Percentiles rank a stretch among this genome's conserved stretches.
Conservation (phyloP, 2,329 filamentous ascomycete species). For the Shiraia sp. region DNA sequence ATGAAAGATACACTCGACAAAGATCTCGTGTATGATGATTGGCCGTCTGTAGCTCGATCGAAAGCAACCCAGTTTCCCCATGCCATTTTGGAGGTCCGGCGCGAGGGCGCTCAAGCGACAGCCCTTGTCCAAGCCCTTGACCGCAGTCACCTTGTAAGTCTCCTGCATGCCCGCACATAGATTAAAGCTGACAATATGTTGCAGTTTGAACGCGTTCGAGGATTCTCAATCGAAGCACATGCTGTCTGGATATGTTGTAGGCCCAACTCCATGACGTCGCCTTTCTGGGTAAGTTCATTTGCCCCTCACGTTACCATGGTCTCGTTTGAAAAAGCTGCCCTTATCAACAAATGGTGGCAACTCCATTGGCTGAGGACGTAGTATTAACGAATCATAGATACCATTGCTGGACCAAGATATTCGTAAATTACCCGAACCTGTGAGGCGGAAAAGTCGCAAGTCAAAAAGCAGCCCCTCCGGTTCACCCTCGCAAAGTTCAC, state of each 20-base stretch:
- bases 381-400: conserved; percentile 28
- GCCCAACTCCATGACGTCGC: conserved; percentile 49
- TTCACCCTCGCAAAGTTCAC: conserved; percentile 29
- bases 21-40: conserved; percentile 36
- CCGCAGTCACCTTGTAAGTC: conserved; percentile 51
- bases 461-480: conserved; percentile 25
- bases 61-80: conserved; percentile 50
- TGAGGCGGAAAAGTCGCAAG: conserved; percentile 32
- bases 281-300: conserved; percentile 50
- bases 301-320: background rate
- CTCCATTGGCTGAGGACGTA: no score
- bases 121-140: conserved; percentile 51
- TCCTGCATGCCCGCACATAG: background rate
- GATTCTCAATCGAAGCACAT: conserved; percentile 59
- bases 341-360: background rate
- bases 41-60: conserved; percentile 29
- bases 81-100: conserved; percentile 55
- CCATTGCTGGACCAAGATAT: conserved; percentile 55
- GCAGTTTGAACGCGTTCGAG: conserved; percentile 54
- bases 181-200: conserved; percentile 21
- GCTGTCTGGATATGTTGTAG: conserved; percentile 55
- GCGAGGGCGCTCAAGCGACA: conserved; percentile 48
- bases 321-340: background rate
- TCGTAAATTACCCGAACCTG: conserved; percentile 54
- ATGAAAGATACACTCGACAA: conserved; percentile 42